Base-by-base conservation (phyloP, 345 rosid species). In the Citrus hindsii region DNA sequence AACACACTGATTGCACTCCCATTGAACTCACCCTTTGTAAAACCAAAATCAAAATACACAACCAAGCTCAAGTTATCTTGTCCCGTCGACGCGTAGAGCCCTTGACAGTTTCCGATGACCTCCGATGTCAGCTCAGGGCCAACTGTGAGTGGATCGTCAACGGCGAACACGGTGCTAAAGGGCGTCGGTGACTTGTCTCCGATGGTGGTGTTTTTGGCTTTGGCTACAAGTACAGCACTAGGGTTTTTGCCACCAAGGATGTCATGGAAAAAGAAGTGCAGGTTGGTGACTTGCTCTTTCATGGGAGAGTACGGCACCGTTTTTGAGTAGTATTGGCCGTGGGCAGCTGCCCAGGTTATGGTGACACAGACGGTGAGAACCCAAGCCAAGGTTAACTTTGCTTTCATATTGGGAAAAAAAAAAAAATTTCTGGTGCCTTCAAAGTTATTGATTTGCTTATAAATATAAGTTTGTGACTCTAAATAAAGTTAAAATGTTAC, bases 191-290 rank as follows among this genome's bases (percentile, higher is more conserved):
- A 79, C 16, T 19, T 55, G 76, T 5, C 3, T 4, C 7, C 4
- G 35, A 4, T 18, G 10, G 2, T 42, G n/a, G 14, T 3, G 24
- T 70, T 70, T 2, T 46, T 13, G 51, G 84, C 32, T 67, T 59
- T 21, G 67, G 77, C 80, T 6, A 81, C 71, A 67, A 19, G 38
- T n/a, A 84, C 65, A 0, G 80, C 80, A 30, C 53, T 65, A 7
- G 84, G 84, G 73, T 60, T 75, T 16, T 76, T n/a, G 22, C 84
- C 84, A 21, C 67, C 55, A 32, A 77, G 56, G 27, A 46, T 63
- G 72, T 77, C 83, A 25, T 80, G 85, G 58, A 80, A 72, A 76
- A 64, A 82, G 76, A 82, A 85, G 35, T 67, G 82, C 51, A 80
- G 79, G 8, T 21, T n/a, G 25, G 71, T 67, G 8, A 1, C 71